Conservation (phyloP, 176 grass and related monocot genomes). For the Lolium rigidum region DNA sequence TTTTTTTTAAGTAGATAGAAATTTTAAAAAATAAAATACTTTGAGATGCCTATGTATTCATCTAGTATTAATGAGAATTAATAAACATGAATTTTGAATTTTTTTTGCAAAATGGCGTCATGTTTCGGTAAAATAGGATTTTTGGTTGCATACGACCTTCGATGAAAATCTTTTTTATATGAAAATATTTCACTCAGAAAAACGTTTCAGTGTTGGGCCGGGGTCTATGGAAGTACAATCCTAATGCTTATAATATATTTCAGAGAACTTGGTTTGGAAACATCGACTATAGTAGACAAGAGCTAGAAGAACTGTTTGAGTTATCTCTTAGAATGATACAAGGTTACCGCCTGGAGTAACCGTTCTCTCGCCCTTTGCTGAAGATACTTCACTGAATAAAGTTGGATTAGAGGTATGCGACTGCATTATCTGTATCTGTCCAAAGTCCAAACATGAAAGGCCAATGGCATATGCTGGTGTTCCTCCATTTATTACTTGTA, state of each 20-base stretch:
- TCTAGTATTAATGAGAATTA: too few species aligned
- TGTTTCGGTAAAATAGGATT: too few species aligned
- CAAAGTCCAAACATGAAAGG: conserved; percentile 2
- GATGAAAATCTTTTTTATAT: too few species aligned
- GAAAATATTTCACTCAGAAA: too few species aligned
- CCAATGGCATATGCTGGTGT: background rate
- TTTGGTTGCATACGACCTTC: too few species aligned
- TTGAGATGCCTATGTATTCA: too few species aligned
- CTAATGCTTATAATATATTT: conserved; percentile 50
- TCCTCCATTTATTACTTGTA: conserved; percentile 35
- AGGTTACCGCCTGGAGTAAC: conserved; percentile 91
- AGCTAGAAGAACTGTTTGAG: conserved; percentile 67
- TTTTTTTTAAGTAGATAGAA: too few species aligned
- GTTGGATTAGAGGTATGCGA: conserved; percentile 71
- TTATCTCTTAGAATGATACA: conserved; percentile 86
- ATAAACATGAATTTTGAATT: too few species aligned
- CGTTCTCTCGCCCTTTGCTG: conserved; percentile 75
- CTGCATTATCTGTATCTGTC: background rate
- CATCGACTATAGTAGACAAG: conserved; percentile 62
- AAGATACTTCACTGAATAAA: conserved; percentile 82
- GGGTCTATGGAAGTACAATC: too few species aligned
- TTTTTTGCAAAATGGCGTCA: too few species aligned
- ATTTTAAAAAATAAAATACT: too few species aligned
- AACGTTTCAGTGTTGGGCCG: too few species aligned
- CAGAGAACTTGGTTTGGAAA: conserved; percentile 90